A percentile compares a stretch with the other conserved stretches of the same genome.
These are phyloP conservation scores for Colletotrichum gigasporum DNA, from an alignment of 2,329 filamentous ascomycete species.

Conservation along the genomic window DNA sequence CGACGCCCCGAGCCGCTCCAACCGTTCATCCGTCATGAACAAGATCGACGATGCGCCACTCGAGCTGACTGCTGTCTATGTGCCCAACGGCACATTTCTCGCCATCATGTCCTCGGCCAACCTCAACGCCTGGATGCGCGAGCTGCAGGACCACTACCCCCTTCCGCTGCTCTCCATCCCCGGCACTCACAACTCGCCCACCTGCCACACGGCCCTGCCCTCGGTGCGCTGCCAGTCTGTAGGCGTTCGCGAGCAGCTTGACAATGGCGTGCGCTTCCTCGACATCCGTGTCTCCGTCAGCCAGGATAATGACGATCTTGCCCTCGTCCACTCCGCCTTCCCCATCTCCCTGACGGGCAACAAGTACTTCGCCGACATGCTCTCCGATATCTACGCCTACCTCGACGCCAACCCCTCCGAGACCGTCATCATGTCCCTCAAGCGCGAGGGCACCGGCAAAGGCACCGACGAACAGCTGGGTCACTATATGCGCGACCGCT, in stretches of 20 bases:
- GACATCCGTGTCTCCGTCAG: conserved; percentile 79
- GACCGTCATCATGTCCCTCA: conserved; percentile 85
- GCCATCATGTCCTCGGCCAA: conserved; percentile 76
- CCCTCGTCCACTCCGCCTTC: conserved; percentile 90
- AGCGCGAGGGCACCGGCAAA: conserved; percentile 87
- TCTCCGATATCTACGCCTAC: conserved; percentile 78
- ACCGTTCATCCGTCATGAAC: conserved; percentile 68
- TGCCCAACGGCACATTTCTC: conserved; percentile 63
- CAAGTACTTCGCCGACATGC: conserved; percentile 80
- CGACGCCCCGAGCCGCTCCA: conserved; percentile 72
- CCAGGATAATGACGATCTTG: conserved; percentile 69
- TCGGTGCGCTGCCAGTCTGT: conserved; percentile 94
- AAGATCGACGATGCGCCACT: conserved; percentile 61
- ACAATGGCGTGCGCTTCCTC: conserved; percentile 92
- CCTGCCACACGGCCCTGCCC: conserved; percentile 83
- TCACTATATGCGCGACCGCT: conserved; percentile 77
- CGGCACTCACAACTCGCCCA: conserved; percentile 95
- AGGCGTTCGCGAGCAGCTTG: conserved; percentile 78
- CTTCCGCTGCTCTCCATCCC: conserved; percentile 88
- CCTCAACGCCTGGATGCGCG: conserved; percentile 82
- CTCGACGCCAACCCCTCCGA: conserved; percentile 82
- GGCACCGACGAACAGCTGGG: conserved; percentile 83
- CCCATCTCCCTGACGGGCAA: conserved; percentile 84
- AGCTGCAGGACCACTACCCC: conserved; percentile 75
- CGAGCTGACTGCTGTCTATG: conserved; percentile 74